Evolutionary conservation across 345 rosid species (phyloP).

Genomic region (Eucalyptus cloeziana): DNA sequence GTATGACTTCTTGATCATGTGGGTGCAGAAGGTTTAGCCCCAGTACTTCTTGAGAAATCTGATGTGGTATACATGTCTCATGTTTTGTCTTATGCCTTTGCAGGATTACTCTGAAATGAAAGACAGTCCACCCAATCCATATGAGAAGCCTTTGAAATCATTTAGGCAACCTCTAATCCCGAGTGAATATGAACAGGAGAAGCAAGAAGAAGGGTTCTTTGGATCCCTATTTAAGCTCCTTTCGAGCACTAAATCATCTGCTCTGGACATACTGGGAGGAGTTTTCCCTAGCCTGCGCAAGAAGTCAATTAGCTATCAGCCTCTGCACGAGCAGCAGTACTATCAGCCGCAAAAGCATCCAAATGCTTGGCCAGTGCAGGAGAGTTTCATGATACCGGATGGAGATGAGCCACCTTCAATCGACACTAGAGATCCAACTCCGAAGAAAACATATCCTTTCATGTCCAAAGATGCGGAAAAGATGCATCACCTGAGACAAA

Average conservation of each 20-base stretch:
- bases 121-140: constrained; percentile 8
- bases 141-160: constrained; percentile 46
- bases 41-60: not conserved
- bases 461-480: constrained; percentile 95
- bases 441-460: constrained; percentile 79
- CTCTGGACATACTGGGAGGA: constrained; percentile 58
- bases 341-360: constrained; percentile 21
- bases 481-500: constrained; percentile 78
- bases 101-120: constrained; percentile 31
- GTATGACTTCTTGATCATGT: not conserved
- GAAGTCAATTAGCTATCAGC: constrained; percentile 25
- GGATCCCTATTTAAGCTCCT: constrained; percentile 53
- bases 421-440: constrained; percentile 76
- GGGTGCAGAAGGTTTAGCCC: not conserved
- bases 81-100: not conserved
- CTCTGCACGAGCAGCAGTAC: constrained; percentile 6
- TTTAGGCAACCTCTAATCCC: constrained; percentile 72
- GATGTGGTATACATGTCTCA: not conserved
- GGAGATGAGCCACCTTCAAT: constrained; percentile 87
- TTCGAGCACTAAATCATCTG: constrained; percentile 33
- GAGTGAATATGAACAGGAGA: constrained; percentile 51
- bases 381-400: constrained; percentile 54
- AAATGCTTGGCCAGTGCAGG: constrained; percentile 58
- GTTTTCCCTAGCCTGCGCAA: constrained; percentile 47
- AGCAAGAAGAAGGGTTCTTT: constrained; percentile 69